Percentiles rank a stretch among this genome's conserved stretches.
Evolutionary conservation across 31 red algal genomes (phyloP).

Genomic region (Asparagopsis taxiformis): DNA sequence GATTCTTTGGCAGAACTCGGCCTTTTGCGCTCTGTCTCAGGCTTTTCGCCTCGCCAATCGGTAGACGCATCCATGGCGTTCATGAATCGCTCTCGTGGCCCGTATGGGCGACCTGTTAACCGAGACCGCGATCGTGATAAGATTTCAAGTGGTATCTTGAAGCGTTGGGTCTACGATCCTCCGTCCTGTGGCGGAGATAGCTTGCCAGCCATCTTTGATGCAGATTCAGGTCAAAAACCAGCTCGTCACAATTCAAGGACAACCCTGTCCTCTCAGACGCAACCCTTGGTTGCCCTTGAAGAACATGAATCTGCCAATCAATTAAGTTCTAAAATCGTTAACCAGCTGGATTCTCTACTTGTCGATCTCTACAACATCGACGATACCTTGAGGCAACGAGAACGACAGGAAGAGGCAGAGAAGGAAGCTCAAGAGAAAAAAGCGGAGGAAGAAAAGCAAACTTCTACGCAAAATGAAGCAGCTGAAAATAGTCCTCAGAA

Average conservation of each 20-base stretch:
- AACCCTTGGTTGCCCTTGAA: conserved; percentile 15
- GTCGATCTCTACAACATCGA: conserved; percentile 32
- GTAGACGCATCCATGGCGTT: background rate
- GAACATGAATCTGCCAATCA: conserved; percentile 13
- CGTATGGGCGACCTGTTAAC: background rate
- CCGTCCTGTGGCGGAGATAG: conserved; percentile 24
- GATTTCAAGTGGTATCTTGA: conserved; percentile 17
- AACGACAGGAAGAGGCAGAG: conserved; percentile 31
- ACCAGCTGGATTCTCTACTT: conserved; percentile 12
- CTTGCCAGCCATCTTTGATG: conserved; percentile 36
- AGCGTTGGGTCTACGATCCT: conserved; percentile 36
- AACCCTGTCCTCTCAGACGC: background rate
- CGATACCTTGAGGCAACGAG: conserved; percentile 20
- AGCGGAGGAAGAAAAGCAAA: conserved; percentile 36
- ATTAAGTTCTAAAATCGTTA: conserved; percentile 3
- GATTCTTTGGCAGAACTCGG: background rate
- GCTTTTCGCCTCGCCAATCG: background rate
- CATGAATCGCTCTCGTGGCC: background rate
- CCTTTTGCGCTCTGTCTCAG: background rate
- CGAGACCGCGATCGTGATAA: conserved; percentile 18
- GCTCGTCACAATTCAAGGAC: background rate
- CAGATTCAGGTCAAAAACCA: background rate
- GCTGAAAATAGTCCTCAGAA: conserved; percentile 8
- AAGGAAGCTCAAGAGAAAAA: conserved; percentile 40
- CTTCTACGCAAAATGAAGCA: conserved; percentile 2